Percentiles rank a stretch among this genome's conserved stretches.
phyloP scores from a whole-genome alignment of 2,329 filamentous ascomycete genomes.

The Penicillium griseofulvum region DNA sequence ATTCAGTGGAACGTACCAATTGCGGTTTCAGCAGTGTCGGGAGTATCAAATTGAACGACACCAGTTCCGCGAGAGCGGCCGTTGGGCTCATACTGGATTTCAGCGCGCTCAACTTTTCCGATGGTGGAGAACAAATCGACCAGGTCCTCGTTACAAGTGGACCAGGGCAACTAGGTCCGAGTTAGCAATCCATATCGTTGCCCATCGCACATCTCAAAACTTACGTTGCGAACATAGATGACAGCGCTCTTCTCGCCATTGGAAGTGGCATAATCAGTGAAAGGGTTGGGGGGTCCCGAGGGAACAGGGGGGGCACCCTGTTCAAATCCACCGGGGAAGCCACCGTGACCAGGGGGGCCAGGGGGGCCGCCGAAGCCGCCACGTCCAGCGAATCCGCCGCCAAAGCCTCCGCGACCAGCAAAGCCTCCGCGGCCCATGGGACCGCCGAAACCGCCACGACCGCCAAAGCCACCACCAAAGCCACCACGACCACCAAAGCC shows the following conservation, averaged over 20 bases:
- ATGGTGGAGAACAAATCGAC: constrained; percentile 97
- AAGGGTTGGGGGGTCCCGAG: constrained; percentile 71
- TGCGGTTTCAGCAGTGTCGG: constrained; percentile 83
- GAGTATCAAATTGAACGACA: constrained; percentile 87
- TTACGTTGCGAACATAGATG: constrained; percentile 96
- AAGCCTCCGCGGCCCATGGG: constrained; percentile 52
- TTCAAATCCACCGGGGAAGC: constrained; percentile 49
- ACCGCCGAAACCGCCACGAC: constrained; percentile 57
- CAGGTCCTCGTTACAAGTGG: constrained; percentile 95
- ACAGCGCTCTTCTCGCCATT: constrained; percentile 78
- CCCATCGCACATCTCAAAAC: constrained; percentile 39
- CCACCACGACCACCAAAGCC: constrained; percentile 53
- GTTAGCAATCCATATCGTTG: constrained; percentile 14
- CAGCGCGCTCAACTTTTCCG: constrained; percentile 95
- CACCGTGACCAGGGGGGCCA: constrained; percentile 44
- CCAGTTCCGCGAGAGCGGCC: constrained; percentile 92
- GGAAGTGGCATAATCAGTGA: constrained; percentile 87
- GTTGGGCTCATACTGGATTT: constrained; percentile 97
- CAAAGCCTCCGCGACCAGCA: constrained; percentile 54
- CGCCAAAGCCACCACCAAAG: constrained; percentile 54
- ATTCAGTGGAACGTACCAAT: constrained; percentile 57
- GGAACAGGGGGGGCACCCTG: constrained; percentile 34
- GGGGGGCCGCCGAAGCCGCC: constrained; percentile 42
- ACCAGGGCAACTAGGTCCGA: constrained; percentile 79
- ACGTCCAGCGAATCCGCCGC: constrained; percentile 42